phyloP scores from a whole-genome alignment of 2,329 filamentous ascomycete species.

The Chrysoporthe puriensis region DNA sequence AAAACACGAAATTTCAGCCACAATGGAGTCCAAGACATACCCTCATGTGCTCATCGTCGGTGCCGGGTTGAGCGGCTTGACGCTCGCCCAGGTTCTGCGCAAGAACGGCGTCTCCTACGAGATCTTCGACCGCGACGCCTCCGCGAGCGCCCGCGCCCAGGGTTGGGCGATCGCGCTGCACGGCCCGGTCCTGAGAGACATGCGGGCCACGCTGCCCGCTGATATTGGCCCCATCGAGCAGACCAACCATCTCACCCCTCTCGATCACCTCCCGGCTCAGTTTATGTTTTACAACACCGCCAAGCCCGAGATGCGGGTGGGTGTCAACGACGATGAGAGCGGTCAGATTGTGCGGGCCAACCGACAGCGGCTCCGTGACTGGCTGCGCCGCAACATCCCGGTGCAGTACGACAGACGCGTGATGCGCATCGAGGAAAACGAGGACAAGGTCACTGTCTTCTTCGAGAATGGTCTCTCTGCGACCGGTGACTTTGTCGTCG shows the following conservation, averaged over 20 bases:
- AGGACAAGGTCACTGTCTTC: constrained; percentile 41
- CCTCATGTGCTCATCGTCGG: constrained; percentile 45
- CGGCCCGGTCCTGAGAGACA: constrained; percentile 32
- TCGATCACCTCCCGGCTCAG: constrained; percentile 33
- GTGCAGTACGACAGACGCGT: constrained; percentile 46
- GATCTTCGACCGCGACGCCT: constrained; percentile 45
- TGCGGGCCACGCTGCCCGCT: constrained; percentile 31
- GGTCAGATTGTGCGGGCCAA: constrained; percentile 39
- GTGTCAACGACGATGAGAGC: constrained; percentile 35
- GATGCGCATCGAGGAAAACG: constrained; percentile 39
- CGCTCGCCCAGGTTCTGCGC: constrained; percentile 45
- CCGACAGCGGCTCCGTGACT: constrained; percentile 35
- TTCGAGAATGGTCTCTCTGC: constrained; percentile 49
- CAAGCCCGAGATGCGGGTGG: constrained; percentile 24
- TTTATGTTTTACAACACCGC: constrained; percentile 28
- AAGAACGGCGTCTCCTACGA: constrained; percentile 39
- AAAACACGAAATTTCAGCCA: not conserved
- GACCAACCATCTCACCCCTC: constrained; percentile 34
- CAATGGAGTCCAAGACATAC: constrained; percentile 4
- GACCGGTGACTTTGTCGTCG: constrained; percentile 50
- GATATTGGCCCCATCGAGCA: constrained; percentile 31
- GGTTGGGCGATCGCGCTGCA: constrained; percentile 40
- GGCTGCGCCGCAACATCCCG: constrained; percentile 35
- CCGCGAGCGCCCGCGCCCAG: constrained; percentile 30
- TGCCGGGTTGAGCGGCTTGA: constrained; percentile 47